Conservation (phyloP, 2,329 filamentous ascomycete genomes). For the Calonectria honghensis region DNA sequence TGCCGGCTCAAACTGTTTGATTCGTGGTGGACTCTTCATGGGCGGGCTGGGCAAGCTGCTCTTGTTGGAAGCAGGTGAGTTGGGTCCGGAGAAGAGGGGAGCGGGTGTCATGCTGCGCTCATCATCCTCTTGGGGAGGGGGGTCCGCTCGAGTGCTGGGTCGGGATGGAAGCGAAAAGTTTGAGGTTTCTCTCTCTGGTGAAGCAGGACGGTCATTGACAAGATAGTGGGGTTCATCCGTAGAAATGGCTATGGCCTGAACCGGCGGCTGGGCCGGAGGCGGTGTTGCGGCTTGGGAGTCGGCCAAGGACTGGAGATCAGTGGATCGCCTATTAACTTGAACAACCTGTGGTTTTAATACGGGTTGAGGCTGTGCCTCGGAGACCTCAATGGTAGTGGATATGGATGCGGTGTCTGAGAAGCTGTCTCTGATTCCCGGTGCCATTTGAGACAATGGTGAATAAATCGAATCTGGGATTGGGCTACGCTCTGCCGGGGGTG, state of each 20-base stretch:
- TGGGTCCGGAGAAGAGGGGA: slow-evolving; percentile 31
- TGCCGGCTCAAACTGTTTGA: slow-evolving; percentile 18
- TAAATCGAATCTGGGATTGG: slow-evolving; percentile 42
- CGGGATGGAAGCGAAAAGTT: slow-evolving; percentile 38
- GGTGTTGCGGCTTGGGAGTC: slow-evolving; percentile 32
- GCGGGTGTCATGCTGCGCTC: slow-evolving; percentile 27
- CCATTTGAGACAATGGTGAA: slow-evolving; percentile 44
- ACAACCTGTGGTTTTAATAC: slow-evolving; percentile 52
- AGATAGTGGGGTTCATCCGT: background rate
- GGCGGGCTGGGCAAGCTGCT: slow-evolving; percentile 30
- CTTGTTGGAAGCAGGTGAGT: slow-evolving; percentile 29
- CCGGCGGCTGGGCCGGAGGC: background rate
- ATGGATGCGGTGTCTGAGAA: slow-evolving; percentile 53
- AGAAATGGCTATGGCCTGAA: background rate
- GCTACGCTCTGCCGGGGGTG: slow-evolving; percentile 41
- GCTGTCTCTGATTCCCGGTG: slow-evolving; percentile 47
- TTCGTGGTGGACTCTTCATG: slow-evolving; percentile 33
- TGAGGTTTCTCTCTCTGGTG: slow-evolving; percentile 18
- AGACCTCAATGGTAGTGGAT: slow-evolving; percentile 52
- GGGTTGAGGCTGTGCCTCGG: slow-evolving; percentile 52
- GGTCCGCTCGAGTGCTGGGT: slow-evolving; percentile 16
- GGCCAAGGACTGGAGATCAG: slow-evolving; percentile 43
- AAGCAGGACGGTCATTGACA: background rate
- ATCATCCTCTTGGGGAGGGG: background rate
- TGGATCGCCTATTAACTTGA: slow-evolving; percentile 51